Percentiles rank a stretch among this genome's conserved stretches.
phyloP scores from a whole-genome alignment of 139 green algal species.

The Chlamydomonas applanata region DNA sequence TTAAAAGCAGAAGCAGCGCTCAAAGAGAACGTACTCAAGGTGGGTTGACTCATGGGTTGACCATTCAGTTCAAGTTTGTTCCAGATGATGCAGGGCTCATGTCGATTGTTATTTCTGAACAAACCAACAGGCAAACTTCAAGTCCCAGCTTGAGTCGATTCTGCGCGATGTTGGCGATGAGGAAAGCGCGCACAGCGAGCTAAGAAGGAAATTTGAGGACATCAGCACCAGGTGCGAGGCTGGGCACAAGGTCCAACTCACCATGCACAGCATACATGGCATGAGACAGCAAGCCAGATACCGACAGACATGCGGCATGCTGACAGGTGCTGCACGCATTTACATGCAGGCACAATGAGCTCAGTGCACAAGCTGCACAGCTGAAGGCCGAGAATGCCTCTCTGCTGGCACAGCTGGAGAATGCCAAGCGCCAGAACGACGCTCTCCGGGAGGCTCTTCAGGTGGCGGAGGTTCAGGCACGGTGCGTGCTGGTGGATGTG shows the following conservation, averaged over 20 bases:
- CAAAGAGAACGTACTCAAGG: neutral
- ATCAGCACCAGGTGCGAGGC: neutral
- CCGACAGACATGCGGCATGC: neutral
- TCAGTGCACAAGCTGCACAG: neutral
- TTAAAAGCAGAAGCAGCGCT: neutral
- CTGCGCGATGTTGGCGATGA: slow-evolving; percentile 1
- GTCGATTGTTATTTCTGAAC: neutral
- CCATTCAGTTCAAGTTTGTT: neutral
- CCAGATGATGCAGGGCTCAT: neutral
- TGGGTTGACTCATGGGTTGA: neutral
- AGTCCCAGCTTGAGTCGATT: neutral
- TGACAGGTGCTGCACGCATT: neutral
- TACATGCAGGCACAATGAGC: neutral
- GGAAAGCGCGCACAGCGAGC: neutral
- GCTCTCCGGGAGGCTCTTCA: neutral
- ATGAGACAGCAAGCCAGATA: neutral
- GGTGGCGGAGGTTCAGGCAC: neutral
- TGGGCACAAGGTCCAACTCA: no score
- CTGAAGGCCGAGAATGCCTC: neutral
- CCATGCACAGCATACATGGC: no score
- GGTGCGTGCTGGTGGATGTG: no score
- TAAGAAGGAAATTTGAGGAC: neutral
- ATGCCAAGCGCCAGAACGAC: neutral
- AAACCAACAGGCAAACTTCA: slow-evolving; percentile 6
- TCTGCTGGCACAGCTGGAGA: slow-evolving; percentile 1